Percentiles rank a stretch among this genome's conserved stretches.
Evolutionary conservation across 1,284 basidiomycete genomes (phyloP).

Genomic region (Meira nashicola): DNA sequence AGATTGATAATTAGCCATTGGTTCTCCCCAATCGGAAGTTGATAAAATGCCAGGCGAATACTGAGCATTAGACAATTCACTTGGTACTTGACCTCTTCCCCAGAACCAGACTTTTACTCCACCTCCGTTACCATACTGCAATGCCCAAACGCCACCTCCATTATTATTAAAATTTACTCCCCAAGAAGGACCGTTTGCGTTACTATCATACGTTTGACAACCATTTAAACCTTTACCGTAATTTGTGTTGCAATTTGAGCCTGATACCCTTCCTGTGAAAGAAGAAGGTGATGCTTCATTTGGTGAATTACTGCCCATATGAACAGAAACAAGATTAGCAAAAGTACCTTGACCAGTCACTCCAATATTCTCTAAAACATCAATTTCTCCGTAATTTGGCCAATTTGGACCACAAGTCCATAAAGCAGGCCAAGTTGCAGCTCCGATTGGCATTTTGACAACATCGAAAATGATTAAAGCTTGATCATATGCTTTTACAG

Average conservation of each 20-base stretch:
- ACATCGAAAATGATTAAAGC: conserved; percentile 36
- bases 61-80: conserved; percentile 2
- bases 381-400: conserved; percentile 13
- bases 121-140: conserved; percentile 8
- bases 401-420: conserved; percentile 24
- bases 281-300: no score
- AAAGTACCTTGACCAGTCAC: no score
- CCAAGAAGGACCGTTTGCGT: conserved; percentile 5
- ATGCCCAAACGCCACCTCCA: conserved; percentile 16
- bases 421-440: conserved; percentile 45
- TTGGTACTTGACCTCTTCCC: conserved; percentile 3
- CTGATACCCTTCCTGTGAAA: neutral
- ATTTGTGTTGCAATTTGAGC: conserved; percentile 1
- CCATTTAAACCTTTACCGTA: conserved; percentile 4
- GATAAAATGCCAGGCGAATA: neutral
- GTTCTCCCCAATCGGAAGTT: conserved; percentile 30
- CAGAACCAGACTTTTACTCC: conserved; percentile 16
- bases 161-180: conserved; percentile 4
- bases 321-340: no score
- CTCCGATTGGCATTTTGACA: conserved; percentile 36
- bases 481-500: conserved; percentile 28
- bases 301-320: no score
- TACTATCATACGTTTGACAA: neutral
- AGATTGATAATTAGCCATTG: conserved; percentile 35
- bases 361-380: conserved; percentile 12